phyloP scores from a whole-genome alignment of 2,329 filamentous ascomycete species.

The Nothophoma quercina region DNA sequence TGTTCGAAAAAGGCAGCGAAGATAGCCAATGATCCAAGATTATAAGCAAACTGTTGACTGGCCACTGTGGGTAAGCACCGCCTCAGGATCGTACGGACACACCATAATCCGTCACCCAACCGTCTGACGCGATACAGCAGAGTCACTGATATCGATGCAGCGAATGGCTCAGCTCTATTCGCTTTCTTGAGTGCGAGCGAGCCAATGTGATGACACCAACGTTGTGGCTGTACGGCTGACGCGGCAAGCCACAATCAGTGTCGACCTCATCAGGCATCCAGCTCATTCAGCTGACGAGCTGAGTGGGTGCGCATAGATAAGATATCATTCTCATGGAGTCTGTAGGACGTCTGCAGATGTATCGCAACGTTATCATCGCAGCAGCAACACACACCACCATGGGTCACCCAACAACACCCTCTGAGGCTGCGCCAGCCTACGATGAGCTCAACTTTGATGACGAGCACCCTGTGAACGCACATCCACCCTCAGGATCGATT shows the following conservation, averaged over 20 bases:
- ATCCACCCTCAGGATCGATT: background rate
- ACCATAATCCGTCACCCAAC: background rate
- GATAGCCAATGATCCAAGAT: background rate
- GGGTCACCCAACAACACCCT: conserved; percentile 1
- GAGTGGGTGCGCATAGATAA: conserved; percentile 1
- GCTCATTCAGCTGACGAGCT: background rate
- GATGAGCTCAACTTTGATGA: conserved; percentile 5
- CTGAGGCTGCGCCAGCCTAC: conserved; percentile 13
- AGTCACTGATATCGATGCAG: background rate
- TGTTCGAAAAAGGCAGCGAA: too few species aligned
- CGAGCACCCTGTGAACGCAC: conserved; percentile 4
- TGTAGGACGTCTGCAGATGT: background rate
- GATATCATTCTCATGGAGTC: background rate
- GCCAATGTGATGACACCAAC: background rate
- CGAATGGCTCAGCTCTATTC: background rate
- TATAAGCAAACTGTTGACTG: background rate
- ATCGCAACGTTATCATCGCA: conserved; percentile 2
- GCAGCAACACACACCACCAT: background rate
- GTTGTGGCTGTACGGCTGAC: conserved; percentile 15
- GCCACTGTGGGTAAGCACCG: background rate
- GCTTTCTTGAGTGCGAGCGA: background rate
- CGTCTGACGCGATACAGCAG: background rate
- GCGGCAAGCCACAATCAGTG: background rate
- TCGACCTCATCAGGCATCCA: conserved; percentile 6
- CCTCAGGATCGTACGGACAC: background rate